phyloP scores from a whole-genome alignment of 768 basidiomycete genomes.

The Leccinum arenicola region DNA sequence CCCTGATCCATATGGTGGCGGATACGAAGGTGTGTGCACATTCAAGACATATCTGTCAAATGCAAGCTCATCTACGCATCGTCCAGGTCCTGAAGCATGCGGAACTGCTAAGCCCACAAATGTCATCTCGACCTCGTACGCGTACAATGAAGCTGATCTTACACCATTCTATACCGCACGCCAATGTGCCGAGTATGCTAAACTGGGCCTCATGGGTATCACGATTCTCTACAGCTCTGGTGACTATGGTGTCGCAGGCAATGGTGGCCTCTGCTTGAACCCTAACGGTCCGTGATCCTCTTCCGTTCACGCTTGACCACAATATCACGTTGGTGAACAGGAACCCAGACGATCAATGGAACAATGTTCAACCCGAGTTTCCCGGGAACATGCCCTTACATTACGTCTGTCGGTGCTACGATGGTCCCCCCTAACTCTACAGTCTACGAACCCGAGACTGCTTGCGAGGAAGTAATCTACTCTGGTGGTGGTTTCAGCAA shows the following conservation, averaged over 20 bases:
- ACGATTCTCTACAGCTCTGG: slow-evolving; percentile 45
- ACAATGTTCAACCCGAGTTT: slow-evolving; percentile 41
- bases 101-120: slow-evolving; percentile 34
- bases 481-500: slow-evolving; percentile 37
- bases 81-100: slow-evolving; percentile 33
- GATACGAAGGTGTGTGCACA: slow-evolving; percentile 18
- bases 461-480: slow-evolving; percentile 29
- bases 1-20: slow-evolving; percentile 23
- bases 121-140: slow-evolving; percentile 43
- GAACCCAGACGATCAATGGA: slow-evolving; percentile 22
- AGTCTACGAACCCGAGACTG: slow-evolving; percentile 27
- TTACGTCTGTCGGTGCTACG: slow-evolving; percentile 49
- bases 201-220: slow-evolving; percentile 41
- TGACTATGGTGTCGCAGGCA: slow-evolving; percentile 44
- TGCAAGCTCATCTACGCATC: background rate
- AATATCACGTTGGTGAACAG: slow-evolving; percentile 13
- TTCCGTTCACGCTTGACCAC: background rate
- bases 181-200: slow-evolving; percentile 46
- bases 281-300: slow-evolving; percentile 20
- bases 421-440: slow-evolving; percentile 37
- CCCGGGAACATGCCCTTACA: slow-evolving; percentile 44
- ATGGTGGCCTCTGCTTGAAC: slow-evolving; percentile 30
- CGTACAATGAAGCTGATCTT: slow-evolving; percentile 34
- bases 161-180: slow-evolving; percentile 36
- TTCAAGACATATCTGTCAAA: background rate